phyloP scores from a whole-genome alignment of 331 rosid species.

The Stylosanthes scabra region DNA sequence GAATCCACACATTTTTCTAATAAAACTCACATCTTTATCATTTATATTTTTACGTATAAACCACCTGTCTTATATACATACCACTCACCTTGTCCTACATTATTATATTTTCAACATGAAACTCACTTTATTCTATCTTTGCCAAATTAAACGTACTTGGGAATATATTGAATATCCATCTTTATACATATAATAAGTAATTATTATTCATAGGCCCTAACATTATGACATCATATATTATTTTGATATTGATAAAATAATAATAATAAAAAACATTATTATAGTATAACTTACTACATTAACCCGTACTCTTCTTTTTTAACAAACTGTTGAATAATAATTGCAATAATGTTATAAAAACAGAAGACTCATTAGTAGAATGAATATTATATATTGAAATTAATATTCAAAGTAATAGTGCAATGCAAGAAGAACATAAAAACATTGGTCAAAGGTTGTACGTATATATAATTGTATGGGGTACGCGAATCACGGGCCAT shows the following conservation, averaged over 20 bases:
- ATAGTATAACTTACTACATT: too few relatives aligned
- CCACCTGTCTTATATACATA: too few relatives aligned
- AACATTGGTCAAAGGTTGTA: neutral
- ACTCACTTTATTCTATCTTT: constrained; percentile 37
- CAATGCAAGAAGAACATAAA: too few relatives aligned
- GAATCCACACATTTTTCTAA: too few relatives aligned
- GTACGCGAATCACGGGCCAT: constrained; percentile 25
- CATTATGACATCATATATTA: constrained; percentile 29
- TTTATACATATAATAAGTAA: constrained; percentile 18
- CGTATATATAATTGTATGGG: neutral
- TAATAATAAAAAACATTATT: too few relatives aligned
- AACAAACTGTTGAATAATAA: too few relatives aligned
- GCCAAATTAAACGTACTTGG: constrained; percentile 40
- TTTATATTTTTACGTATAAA: too few relatives aligned
- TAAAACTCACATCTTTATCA: too few relatives aligned
- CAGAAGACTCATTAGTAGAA: too few relatives aligned
- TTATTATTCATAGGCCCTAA: constrained; percentile 34
- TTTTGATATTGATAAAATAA: too few relatives aligned
- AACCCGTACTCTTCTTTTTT: neutral
- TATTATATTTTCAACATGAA: constrained; percentile 34
- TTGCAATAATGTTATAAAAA: too few relatives aligned
- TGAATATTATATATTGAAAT: neutral
- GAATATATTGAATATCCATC: constrained; percentile 7
- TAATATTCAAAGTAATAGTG: neutral
- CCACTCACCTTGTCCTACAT: too few relatives aligned